These are phyloP conservation scores for Populus simonii DNA, from an alignment of 345 rosid species.

Conservation along the genomic window DNA sequence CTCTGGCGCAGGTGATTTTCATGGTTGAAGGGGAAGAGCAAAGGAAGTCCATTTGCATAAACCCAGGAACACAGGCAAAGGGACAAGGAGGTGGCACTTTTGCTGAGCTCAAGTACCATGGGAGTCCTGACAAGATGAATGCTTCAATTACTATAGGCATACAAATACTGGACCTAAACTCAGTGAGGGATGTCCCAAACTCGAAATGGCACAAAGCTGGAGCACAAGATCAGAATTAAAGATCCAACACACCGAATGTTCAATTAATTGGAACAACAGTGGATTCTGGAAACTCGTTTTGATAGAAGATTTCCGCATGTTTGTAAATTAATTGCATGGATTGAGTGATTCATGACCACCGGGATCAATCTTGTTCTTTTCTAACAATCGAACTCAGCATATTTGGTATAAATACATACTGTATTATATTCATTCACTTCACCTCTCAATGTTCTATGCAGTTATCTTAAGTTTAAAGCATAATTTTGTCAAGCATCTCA, in stretches of 20 bases:
- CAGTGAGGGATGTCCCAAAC: background rate
- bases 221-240: conserved; percentile 4
- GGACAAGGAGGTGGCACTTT: conserved; percentile 92
- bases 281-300: background rate
- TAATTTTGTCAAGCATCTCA: background rate
- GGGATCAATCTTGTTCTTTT: background rate
- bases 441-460: background rate
- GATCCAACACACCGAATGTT: background rate
- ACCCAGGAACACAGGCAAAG: conserved; percentile 84
- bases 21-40: conserved; percentile 58
- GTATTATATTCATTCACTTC: background rate
- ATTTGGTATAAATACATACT: background rate
- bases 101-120: conserved; percentile 59
- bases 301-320: background rate
- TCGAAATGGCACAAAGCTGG: background rate
- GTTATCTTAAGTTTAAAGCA: background rate
- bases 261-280: background rate
- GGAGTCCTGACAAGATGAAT: conserved; percentile 52
- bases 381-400: background rate
- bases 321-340: background rate
- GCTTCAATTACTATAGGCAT: conserved; percentile 68
- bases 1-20: conserved; percentile 49
- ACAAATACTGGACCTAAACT: conserved; percentile 22
- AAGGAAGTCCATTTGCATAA: conserved; percentile 64
- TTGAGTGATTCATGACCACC: background rate